Evolutionary conservation across 352 stramenopile species (phyloP).

Genomic region (Phytophthora pluvialis): DNA sequence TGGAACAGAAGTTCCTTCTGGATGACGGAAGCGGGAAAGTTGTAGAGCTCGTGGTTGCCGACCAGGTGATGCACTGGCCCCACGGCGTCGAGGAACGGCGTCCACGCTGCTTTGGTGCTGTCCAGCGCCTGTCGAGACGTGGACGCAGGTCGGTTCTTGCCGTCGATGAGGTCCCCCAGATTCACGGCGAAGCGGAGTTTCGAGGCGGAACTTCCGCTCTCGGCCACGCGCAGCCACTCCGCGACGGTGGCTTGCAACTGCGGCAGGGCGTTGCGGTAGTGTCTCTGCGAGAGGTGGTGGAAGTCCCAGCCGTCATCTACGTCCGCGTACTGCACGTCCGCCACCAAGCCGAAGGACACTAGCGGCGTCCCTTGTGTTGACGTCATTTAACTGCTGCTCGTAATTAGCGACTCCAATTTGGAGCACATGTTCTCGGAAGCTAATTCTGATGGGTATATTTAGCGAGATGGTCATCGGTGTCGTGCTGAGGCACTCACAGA

Average conservation of each 20-base stretch:
- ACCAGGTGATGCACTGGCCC: slow-evolving; percentile 77
- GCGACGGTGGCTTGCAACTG: slow-evolving; percentile 51
- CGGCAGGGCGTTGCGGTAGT: slow-evolving; percentile 71
- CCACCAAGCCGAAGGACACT: slow-evolving; percentile 69
- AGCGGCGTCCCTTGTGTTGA: slow-evolving; percentile 34
- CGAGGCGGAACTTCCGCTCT: slow-evolving; percentile 14
- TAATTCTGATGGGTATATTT: slow-evolving; percentile 6
- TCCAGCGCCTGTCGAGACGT: slow-evolving; percentile 57
- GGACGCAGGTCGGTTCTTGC: slow-evolving; percentile 64
- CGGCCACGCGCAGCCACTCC: slow-evolving; percentile 58
- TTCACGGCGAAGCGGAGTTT: slow-evolving; percentile 74
- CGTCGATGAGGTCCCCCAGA: slow-evolving; percentile 84
- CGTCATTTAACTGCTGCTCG: slow-evolving; percentile 7
- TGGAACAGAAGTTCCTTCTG: slow-evolving; percentile 52
- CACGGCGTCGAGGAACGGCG: slow-evolving; percentile 47
- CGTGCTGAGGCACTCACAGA: too few species aligned
- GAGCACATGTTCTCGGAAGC: too few species aligned
- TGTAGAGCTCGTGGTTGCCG: slow-evolving; percentile 90
- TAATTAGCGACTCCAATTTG: neutral
- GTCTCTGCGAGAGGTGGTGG: slow-evolving; percentile 61
- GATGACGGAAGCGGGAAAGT: slow-evolving; percentile 60
- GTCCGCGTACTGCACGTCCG: slow-evolving; percentile 87
- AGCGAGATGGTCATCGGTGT: slow-evolving; percentile 6
- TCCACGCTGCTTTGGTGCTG: slow-evolving; percentile 46
- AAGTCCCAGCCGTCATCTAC: slow-evolving; percentile 86